phyloP scores from a whole-genome alignment of 148 eudicot genomes.

The Chenopodium quinoa region DNA sequence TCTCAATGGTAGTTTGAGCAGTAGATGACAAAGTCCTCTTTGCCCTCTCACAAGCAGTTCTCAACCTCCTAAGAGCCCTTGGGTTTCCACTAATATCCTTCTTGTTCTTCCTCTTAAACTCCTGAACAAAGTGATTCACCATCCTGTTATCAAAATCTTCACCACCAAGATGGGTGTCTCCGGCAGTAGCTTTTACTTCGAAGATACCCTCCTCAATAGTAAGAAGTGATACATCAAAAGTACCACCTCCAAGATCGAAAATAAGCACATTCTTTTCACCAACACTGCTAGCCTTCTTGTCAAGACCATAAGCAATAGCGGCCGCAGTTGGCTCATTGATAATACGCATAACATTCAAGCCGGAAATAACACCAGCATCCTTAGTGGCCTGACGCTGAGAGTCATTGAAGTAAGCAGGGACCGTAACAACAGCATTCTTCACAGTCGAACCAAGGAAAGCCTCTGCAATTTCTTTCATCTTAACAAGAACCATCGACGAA shows the following conservation, averaged over 20 bases:
- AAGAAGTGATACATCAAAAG: conserved; percentile 33
- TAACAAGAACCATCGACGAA: conserved; percentile 20
- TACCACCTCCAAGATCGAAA: conserved; percentile 27
- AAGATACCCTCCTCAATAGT: conserved; percentile 35
- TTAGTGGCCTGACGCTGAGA: conserved; percentile 26
- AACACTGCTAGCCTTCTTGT: conserved; percentile 25
- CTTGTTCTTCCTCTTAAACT: conserved; percentile 28
- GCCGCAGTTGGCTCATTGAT: conserved; percentile 27
- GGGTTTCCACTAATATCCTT: conserved; percentile 25
- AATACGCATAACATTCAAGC: conserved; percentile 25
- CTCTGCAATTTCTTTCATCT: conserved; percentile 24
- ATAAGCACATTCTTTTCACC: conserved; percentile 26
- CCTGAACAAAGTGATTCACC: conserved; percentile 27
- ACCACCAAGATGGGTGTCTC: conserved; percentile 32
- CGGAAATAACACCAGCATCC: conserved; percentile 26
- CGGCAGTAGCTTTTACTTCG: conserved; percentile 33
- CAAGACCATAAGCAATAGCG: conserved; percentile 29
- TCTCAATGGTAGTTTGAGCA: conserved; percentile 25
- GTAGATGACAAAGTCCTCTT: conserved; percentile 28
- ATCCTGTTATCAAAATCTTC: conserved; percentile 23
- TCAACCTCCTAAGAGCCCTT: conserved; percentile 24
- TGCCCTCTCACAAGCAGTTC: conserved; percentile 25
- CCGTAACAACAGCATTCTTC: conserved; percentile 21
- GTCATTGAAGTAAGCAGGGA: conserved; percentile 26
- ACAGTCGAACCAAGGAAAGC: conserved; percentile 21